Evolutionary conservation across 2,329 filamentous ascomycete species (phyloP), one percentile per base, ranked within the genome.

Genomic region (Fusarium oxysporum): DNA sequence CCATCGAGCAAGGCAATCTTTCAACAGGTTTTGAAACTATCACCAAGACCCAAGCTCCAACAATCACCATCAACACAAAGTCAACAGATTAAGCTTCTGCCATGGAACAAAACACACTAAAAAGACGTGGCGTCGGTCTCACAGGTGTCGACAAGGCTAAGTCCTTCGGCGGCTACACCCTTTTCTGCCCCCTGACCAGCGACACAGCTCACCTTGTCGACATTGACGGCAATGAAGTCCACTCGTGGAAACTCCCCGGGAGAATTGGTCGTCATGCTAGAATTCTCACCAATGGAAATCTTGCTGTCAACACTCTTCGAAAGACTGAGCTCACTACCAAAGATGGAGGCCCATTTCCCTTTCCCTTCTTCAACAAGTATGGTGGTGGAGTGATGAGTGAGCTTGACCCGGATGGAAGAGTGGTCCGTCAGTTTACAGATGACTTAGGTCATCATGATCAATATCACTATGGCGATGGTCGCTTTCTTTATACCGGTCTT

Each of bases 91-190:
- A 25, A 35, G 5, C 4, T 17, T 10, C 5, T 7, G 12, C 8
- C 14, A 77, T 77, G 78, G 78, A 80, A 50, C 78, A 80, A 68
- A 80, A 80, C 44, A 79, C 78, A 0, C 56, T 80, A 11, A 80
- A 80, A 43, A 62, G 78, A 59, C 66, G 78, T 38, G 75, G 75
- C 5, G 71, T 78, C 23, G 77, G 78, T 28, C 70, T 80, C 11
- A 80, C 70, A 5, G 78, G 78, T 1, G 75, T 78, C 8, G 78
- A 80, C 51, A 77, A 75, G 37, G 30, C 70, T 12, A 43, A 37
- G 3, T 77, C 77, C 1, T 78, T 78, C 10, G 77, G 78, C 0
- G 78, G 78, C 40, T 80, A 75, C 43, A 80, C 78, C 3, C 73
- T 80, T 11, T 78, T 79, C 47, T 80, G 77, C 11, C 78, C 78